phyloP scores from a whole-genome alignment of 352 stramenopile species.

The Thraustochytrium striatum region DNA sequence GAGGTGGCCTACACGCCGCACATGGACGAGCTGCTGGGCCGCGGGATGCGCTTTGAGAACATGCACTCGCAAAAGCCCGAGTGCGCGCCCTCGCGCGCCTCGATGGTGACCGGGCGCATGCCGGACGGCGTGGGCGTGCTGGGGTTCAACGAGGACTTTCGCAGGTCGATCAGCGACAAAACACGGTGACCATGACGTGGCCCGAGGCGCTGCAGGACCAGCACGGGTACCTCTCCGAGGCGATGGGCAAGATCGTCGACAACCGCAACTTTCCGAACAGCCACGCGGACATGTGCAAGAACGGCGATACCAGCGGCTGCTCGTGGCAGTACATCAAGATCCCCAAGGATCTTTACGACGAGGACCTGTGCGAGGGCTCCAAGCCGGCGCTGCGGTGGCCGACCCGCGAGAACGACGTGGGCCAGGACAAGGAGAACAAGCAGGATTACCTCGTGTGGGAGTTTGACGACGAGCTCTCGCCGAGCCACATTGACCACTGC shows the following conservation, averaged over 20 bases:
- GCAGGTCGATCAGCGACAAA: neutral
- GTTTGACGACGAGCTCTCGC: neutral
- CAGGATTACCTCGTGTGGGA: neutral
- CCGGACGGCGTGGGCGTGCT: slow-evolving; percentile 5
- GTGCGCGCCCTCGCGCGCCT: slow-evolving; percentile 16
- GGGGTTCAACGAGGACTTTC: slow-evolving; percentile 16
- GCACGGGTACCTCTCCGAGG: slow-evolving; percentile 6
- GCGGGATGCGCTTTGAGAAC: neutral
- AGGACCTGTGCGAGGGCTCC: neutral
- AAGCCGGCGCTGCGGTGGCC: neutral
- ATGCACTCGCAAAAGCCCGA: slow-evolving; percentile 13
- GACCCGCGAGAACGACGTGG: neutral
- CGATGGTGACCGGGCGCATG: slow-evolving; percentile 4
- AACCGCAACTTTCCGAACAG: neutral
- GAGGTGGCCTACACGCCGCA: slow-evolving; percentile 12
- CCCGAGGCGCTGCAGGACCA: neutral
- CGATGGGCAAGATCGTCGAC: slow-evolving; percentile 32
- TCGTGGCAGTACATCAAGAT: slow-evolving; percentile 20
- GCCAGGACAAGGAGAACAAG: neutral
- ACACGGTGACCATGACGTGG: slow-evolving; percentile 1
- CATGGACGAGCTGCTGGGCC: slow-evolving; percentile 20
- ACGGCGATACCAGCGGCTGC: neutral
- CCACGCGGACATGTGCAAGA: neutral
- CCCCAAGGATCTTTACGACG: neutral
- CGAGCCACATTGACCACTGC: slow-evolving; percentile 20